Percentiles rank a stretch among this genome's conserved stretches.
Conservation (phyloP, 2,329 filamentous ascomycete genomes). For the Graphilbum sp. region DNA sequence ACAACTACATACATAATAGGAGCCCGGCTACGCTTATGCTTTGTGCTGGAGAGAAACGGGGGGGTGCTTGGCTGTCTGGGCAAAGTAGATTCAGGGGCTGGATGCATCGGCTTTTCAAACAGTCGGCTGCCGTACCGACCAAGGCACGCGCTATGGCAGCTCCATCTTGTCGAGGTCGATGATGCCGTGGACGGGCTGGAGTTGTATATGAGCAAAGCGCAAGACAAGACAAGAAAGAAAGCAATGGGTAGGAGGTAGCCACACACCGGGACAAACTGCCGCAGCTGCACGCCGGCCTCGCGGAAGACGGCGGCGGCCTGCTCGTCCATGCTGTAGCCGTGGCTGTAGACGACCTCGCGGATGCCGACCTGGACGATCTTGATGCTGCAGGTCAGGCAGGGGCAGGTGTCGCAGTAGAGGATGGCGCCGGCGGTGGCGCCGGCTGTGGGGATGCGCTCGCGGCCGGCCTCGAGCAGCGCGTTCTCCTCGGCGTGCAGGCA, state of each 20-base stretch:
- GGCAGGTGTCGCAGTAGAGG: constrained; percentile 91
- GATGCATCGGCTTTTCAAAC: no score
- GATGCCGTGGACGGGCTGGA: constrained; percentile 46
- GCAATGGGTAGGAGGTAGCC: constrained; percentile 1
- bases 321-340: constrained; percentile 87
- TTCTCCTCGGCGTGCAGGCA: constrained; percentile 99
- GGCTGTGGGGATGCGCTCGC: constrained; percentile 52
- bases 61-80: no score
- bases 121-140: not conserved
- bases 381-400: constrained; percentile 93
- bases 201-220: not conserved
- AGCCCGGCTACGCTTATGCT: no score
- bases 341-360: constrained; percentile 83
- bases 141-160: constrained; percentile 11
- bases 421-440: constrained; percentile 50
- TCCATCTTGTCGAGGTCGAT: constrained; percentile 43
- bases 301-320: constrained; percentile 69
- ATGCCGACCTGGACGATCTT: constrained; percentile 98
- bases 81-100: no score
- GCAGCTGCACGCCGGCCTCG: constrained; percentile 66
- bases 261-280: constrained; percentile 76
- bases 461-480: constrained; percentile 80
- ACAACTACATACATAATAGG: no score
- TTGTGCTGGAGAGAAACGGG: no score
- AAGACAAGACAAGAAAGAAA: constrained; percentile 1